phyloP scores from a whole-genome alignment of 768 basidiomycete genomes.

The Psilocybe subaeruginosa region DNA sequence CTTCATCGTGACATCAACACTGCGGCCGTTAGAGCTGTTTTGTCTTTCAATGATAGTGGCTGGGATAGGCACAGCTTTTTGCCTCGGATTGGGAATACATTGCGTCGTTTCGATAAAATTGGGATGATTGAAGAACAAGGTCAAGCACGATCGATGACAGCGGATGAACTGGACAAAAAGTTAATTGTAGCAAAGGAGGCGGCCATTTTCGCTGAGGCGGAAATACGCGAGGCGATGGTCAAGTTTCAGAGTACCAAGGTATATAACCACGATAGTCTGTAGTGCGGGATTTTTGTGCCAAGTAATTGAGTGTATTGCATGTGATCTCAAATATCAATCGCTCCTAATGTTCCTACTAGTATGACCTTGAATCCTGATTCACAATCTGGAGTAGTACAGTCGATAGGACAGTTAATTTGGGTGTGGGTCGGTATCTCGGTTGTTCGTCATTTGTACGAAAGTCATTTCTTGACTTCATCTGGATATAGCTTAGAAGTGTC shows the following conservation, averaged over 20 bases:
- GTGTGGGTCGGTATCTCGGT: background rate
- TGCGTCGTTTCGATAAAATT: constrained; percentile 70
- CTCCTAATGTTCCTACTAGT: too few species aligned
- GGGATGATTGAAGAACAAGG: constrained; percentile 56
- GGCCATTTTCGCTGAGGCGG: constrained; percentile 71
- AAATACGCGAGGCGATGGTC: constrained; percentile 77
- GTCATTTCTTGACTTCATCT: constrained; percentile 14
- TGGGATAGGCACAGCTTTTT: constrained; percentile 76
- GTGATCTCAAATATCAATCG: too few species aligned
- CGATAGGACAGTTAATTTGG: too few species aligned
- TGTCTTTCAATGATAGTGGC: constrained; percentile 83
- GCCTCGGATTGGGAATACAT: constrained; percentile 70
- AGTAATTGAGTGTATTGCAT: too few species aligned
- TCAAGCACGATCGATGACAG: constrained; percentile 54
- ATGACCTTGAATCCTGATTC: too few species aligned
- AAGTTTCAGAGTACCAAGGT: constrained; percentile 47
- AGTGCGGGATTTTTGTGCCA: background rate
- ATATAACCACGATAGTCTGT: constrained; percentile 42
- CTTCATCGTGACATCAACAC: constrained; percentile 90
- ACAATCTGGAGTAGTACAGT: too few species aligned
- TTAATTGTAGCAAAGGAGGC: constrained; percentile 71
- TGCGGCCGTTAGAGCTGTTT: constrained; percentile 80
- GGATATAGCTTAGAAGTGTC: constrained; percentile 34
- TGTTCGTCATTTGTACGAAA: background rate
- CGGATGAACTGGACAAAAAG: constrained; percentile 77